Evolutionary conservation across 2,329 filamentous ascomycete species (phyloP).

Genomic region (Ophiocordyceps camponoti-leonardi): DNA sequence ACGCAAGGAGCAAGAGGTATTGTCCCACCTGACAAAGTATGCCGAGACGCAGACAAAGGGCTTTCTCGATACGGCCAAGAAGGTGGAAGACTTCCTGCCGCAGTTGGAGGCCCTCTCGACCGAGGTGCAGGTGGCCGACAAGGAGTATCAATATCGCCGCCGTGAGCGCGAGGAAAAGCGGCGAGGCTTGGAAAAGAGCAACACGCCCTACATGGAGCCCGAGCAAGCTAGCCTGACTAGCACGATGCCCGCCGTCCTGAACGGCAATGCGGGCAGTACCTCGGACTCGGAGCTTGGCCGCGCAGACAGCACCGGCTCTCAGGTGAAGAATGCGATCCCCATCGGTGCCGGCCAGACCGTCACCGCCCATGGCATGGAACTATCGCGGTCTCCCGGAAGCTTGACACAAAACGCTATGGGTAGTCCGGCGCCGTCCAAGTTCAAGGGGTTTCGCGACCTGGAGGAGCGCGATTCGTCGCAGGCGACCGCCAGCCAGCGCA

Average conservation of each 20-base stretch:
- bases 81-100: slow-evolving; percentile 70
- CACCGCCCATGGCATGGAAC: slow-evolving; percentile 18
- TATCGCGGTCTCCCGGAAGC: slow-evolving; percentile 41
- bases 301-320: slow-evolving; percentile 58
- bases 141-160: slow-evolving; percentile 88
- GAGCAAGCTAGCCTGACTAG: slow-evolving; percentile 33
- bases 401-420: slow-evolving; percentile 25
- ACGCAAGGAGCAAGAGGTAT: slow-evolving; percentile 92
- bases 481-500: slow-evolving; percentile 45
- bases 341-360: slow-evolving; percentile 21
- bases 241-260: slow-evolving; percentile 17
- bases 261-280: slow-evolving; percentile 28
- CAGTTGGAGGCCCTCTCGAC: slow-evolving; percentile 75
- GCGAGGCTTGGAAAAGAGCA: slow-evolving; percentile 75
- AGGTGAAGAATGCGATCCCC: slow-evolving; percentile 35
- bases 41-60: slow-evolving; percentile 76
- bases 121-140: slow-evolving; percentile 86
- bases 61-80: slow-evolving; percentile 71
- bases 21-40: slow-evolving; percentile 87
- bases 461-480: slow-evolving; percentile 61
- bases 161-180: slow-evolving; percentile 95
- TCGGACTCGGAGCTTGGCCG: slow-evolving; percentile 56
- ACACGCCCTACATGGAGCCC: slow-evolving; percentile 52
- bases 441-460: slow-evolving; percentile 83
- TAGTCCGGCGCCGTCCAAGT: slow-evolving; percentile 42